A percentile compares a stretch with the other conserved stretches of the same genome.
These are phyloP conservation scores for Rhodomyrtus tomentosa DNA, from an alignment of 345 rosid genomes.

Conservation along the genomic window DNA sequence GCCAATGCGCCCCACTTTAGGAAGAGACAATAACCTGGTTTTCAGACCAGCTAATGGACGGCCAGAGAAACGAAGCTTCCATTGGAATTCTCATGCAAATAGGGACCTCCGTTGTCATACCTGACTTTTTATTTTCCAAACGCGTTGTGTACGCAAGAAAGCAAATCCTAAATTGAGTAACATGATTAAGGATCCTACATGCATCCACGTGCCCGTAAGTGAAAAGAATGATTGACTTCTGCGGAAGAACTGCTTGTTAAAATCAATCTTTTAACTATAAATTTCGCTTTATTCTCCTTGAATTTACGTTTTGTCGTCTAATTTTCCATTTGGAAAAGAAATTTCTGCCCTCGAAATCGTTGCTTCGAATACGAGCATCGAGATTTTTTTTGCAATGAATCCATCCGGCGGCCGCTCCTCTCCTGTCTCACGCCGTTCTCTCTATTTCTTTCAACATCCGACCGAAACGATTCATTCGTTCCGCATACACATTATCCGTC, in stretches of 20 bases:
- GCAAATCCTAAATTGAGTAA: not conserved
- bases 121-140: not conserved
- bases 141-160: not conserved
- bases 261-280: not conserved
- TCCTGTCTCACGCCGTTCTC: not conserved
- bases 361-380: not conserved
- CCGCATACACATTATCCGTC: not conserved
- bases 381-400: not conserved
- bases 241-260: not conserved
- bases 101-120: not conserved
- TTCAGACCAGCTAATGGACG: not conserved
- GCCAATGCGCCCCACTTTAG: not conserved
- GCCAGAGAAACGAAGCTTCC: not conserved
- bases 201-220: not conserved
- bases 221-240: not conserved
- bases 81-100: not conserved
- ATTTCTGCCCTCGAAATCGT: not conserved
- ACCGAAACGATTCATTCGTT: not conserved
- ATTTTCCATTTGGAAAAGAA: not conserved
- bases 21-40: not conserved
- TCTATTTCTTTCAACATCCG: not conserved
- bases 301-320: not conserved
- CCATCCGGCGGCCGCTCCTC: not conserved
- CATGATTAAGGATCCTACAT: not conserved
- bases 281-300: not conserved